These are phyloP conservation scores for Psophocarpus tetragonolobus DNA, from an alignment of 306 rosid genomes.

Conservation along the genomic window DNA sequence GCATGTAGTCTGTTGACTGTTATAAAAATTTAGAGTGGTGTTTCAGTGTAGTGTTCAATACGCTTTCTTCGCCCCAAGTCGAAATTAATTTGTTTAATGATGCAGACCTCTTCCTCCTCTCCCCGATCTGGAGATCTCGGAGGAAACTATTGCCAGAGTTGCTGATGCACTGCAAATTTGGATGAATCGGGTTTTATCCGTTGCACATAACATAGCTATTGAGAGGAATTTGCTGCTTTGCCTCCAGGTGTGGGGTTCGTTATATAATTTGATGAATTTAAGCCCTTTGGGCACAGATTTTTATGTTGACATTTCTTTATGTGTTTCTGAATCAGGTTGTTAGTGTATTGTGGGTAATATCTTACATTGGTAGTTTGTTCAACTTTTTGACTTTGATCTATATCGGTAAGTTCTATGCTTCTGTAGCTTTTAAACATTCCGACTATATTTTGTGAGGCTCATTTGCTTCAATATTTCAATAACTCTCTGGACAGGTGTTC, in stretches of 20 bases:
- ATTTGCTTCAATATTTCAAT: conserved; percentile 15
- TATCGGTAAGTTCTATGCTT: conserved; percentile 54
- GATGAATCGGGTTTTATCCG: conserved; percentile 61
- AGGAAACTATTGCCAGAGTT: conserved; percentile 55
- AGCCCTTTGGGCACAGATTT: not conserved
- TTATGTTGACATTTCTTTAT: conserved; percentile 7
- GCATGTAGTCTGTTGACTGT: not conserved
- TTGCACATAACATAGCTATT: conserved; percentile 81
- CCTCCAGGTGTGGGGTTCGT: conserved; percentile 53
- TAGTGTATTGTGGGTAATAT: conserved; percentile 57
- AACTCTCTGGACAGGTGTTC: conserved; percentile 57
- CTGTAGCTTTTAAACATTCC: not conserved
- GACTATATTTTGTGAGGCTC: not conserved
- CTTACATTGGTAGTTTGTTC: conserved; percentile 75
- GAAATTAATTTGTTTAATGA: conserved; percentile 22
- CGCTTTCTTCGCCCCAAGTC: conserved; percentile 16
- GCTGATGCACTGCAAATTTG: conserved; percentile 66
- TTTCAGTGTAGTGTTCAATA: not conserved
- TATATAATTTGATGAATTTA: not conserved
- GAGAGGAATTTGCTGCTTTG: conserved; percentile 70
- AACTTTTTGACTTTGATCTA: conserved; percentile 73
- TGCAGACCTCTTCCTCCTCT: conserved; percentile 94
- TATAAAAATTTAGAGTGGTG: not conserved
- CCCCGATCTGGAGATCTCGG: conserved; percentile 91
- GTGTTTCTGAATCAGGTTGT: conserved; percentile 62